Conservation (phyloP, 371 early-diverging fungal genomes). For the Mortierella sp. region DNA sequence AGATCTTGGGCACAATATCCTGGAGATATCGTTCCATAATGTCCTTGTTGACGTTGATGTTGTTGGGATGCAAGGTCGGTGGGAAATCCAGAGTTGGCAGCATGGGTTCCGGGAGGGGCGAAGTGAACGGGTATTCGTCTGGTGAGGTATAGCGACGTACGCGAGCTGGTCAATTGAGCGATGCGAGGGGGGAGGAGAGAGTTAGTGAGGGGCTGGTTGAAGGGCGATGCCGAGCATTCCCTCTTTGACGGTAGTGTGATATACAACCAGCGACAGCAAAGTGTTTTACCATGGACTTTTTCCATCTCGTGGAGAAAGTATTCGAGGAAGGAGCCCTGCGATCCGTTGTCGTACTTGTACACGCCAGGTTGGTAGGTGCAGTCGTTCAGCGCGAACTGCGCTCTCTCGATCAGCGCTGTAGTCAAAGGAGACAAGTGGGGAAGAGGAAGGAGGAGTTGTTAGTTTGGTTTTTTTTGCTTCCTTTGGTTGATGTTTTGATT, state of each 20-base stretch:
- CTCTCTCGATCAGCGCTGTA: constrained; percentile 90
- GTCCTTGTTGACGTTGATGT: constrained; percentile 88
- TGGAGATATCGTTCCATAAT: constrained; percentile 84
- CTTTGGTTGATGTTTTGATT: not conserved
- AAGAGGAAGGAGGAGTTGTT: not conserved
- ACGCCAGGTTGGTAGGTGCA: constrained; percentile 80
- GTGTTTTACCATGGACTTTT: constrained; percentile 82
- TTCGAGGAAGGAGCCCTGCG: constrained; percentile 86
- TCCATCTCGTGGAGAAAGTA: constrained; percentile 94
- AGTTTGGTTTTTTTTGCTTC: not conserved
- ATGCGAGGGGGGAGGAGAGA: not conserved
- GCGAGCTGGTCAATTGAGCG: constrained; percentile 69
- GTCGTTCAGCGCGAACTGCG: constrained; percentile 89
- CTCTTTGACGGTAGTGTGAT: too few species aligned
- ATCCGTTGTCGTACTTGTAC: constrained; percentile 73
- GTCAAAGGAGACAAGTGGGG: not conserved
- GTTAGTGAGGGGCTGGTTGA: constrained; percentile 10
- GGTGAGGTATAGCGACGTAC: constrained; percentile 89
- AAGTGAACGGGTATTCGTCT: constrained; percentile 96
- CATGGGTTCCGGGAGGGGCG: constrained; percentile 86
- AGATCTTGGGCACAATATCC: constrained; percentile 80
- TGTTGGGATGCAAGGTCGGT: constrained; percentile 74
- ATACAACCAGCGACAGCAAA: too few species aligned
- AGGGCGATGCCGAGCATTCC: too few species aligned
- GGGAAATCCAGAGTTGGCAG: constrained; percentile 87